phyloP scores from a whole-genome alignment of 1,284 basidiomycete species.

The Meripilus lineatus region DNA sequence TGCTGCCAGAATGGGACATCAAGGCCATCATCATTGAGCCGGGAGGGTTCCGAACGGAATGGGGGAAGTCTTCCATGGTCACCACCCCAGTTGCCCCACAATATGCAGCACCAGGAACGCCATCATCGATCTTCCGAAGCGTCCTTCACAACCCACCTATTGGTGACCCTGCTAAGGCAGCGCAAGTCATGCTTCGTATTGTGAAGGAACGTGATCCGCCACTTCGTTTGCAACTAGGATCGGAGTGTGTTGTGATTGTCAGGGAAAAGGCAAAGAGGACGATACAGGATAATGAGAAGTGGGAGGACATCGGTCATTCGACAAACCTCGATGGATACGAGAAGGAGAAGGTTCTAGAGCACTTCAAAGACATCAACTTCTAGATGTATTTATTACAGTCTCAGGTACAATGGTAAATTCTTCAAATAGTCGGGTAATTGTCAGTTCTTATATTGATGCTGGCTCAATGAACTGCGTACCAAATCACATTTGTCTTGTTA shows the following conservation, averaged over 20 bases:
- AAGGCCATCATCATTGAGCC: conserved; percentile 30
- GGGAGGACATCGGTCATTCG: conserved; percentile 12
- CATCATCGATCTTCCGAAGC: conserved; percentile 3
- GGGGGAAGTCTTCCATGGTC: conserved; percentile 13
- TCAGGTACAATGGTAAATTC: no score
- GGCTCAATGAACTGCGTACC: no score
- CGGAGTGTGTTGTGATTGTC: conserved; percentile 22
- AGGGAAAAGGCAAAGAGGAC: conserved; percentile 25
- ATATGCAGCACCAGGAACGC: conserved; percentile 14
- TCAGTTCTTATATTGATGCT: no score
- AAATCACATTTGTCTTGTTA: no score
- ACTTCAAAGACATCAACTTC: no score
- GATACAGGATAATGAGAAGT: conserved; percentile 20
- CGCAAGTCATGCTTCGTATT: conserved; percentile 13
- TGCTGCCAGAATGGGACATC: conserved; percentile 26
- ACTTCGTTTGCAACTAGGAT: conserved; percentile 29
- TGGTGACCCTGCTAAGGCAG: conserved; percentile 19
- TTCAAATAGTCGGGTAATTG: no score
- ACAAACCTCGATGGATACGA: conserved; percentile 14
- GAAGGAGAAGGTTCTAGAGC: conserved; percentile 8
- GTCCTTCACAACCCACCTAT: conserved; percentile 2
- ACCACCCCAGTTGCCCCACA: conserved; percentile 10
- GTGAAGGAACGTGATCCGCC: conserved; percentile 21
- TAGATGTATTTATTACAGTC: no score
- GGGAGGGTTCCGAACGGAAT: conserved; percentile 30